phyloP scores from a whole-genome alignment of 73 alveolate species.

The Paraurostyla sp. region DNA sequence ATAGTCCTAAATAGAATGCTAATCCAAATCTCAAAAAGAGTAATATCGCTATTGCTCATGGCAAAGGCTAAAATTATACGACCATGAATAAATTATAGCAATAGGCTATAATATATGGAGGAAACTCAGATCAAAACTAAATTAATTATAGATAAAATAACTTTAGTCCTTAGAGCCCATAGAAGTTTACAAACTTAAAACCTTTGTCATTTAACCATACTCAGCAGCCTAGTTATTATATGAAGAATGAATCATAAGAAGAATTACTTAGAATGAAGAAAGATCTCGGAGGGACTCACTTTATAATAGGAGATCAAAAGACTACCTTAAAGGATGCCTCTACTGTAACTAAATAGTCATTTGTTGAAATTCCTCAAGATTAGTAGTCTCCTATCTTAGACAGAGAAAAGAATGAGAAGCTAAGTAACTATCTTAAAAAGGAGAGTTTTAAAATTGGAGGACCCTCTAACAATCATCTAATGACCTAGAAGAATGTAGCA shows the following conservation, averaged over 20 bases:
- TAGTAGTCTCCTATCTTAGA: not conserved
- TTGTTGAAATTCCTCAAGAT: no score
- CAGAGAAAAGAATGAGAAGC: not conserved
- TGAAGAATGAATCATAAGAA: no score
- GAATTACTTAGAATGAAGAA: not conserved
- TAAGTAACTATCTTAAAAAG: slow-evolving; percentile 10
- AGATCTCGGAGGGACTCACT: not conserved
- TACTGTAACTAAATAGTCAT: not conserved
- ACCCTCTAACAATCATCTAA: not conserved
- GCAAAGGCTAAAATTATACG: not conserved
- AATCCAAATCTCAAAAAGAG: not conserved
- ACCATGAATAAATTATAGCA: slow-evolving; percentile 17
- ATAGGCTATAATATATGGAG: slow-evolving; percentile 27
- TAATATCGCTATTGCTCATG: not conserved
- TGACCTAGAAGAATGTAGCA: not conserved
- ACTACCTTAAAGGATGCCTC: not conserved
- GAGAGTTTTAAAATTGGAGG: slow-evolving; percentile 19
- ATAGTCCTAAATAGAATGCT: not conserved
- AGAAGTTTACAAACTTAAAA: no score
- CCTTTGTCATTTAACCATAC: no score
- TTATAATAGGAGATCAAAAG: slow-evolving; percentile 22
- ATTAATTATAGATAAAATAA: not conserved
- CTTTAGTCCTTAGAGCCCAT: slow-evolving; percentile 17
- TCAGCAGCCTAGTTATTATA: no score
- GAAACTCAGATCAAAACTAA: not conserved